phyloP scores from a whole-genome alignment of 495 filamentous ascomycete species.

The Hypoxylon cercidicola region DNA sequence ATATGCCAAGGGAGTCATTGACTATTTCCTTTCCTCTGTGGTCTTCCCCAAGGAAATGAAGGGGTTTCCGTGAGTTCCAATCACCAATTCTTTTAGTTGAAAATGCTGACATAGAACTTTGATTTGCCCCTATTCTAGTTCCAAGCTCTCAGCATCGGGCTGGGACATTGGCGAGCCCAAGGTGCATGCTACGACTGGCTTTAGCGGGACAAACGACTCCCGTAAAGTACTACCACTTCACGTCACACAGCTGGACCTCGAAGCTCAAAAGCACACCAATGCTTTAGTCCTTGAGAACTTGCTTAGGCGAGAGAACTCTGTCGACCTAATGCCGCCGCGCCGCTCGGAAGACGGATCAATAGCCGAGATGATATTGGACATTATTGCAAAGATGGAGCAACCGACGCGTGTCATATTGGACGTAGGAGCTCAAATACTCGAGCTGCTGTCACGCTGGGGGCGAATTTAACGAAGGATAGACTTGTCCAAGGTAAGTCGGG shows the following conservation, averaged over 20 bases:
- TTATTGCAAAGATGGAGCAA: conserved; percentile 51
- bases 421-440: conserved; percentile 78
- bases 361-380: conserved; percentile 59
- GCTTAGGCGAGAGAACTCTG: conserved; percentile 64
- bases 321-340: conserved; percentile 45
- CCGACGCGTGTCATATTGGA: conserved; percentile 72
- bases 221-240: conserved; percentile 65
- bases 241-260: conserved; percentile 66
- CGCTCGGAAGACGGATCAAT: conserved; percentile 28
- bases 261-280: conserved; percentile 69
- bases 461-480: conserved; percentile 74
- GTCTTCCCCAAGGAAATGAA: conserved; percentile 75
- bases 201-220: conserved; percentile 80
- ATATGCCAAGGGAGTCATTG: conserved; percentile 61
- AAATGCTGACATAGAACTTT: no score
- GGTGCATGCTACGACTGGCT: conserved; percentile 66
- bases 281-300: conserved; percentile 69
- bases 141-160: conserved; percentile 74
- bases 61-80: conserved; percentile 68
- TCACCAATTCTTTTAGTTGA: no score
- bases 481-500: conserved; percentile 73
- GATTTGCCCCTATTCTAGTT: no score
- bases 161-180: conserved; percentile 71
- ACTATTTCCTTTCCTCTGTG: conserved; percentile 73
- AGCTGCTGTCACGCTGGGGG: conserved; percentile 76